Percentiles rank a stretch among this genome's conserved stretches.
Conservation (phyloP, 176 grass and related monocot species). For the Poa pratensis region DNA sequence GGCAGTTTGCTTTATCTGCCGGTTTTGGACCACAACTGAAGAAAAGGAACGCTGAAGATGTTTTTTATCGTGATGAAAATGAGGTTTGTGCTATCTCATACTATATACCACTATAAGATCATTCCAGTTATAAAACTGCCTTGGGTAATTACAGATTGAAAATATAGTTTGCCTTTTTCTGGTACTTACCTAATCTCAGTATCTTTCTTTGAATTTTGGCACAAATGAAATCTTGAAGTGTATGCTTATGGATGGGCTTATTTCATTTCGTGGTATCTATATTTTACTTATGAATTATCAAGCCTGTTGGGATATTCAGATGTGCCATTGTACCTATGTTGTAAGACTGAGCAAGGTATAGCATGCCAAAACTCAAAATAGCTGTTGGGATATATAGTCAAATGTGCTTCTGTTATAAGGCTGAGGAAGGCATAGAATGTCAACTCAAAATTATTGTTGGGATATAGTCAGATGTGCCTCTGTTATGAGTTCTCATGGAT, state of each 20-base stretch:
- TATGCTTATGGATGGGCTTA: slow-evolving; percentile 16
- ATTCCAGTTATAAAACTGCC: slow-evolving; percentile 29
- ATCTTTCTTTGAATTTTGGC: slow-evolving; percentile 10
- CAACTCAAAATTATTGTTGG: slow-evolving; percentile 2
- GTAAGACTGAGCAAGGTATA: neutral
- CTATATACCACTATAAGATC: neutral
- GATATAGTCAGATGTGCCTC: neutral
- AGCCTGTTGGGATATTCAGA: neutral
- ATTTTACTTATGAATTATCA: neutral
- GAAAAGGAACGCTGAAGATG: slow-evolving; percentile 68
- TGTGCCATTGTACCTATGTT: neutral
- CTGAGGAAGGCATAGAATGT: neutral
- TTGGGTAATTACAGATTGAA: neutral
- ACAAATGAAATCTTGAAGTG: slow-evolving; percentile 5
- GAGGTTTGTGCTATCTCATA: slow-evolving; percentile 60
- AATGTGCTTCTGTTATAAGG: neutral
- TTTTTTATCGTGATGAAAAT: slow-evolving; percentile 81
- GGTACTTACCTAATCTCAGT: neutral
- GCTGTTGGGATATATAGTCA: neutral
- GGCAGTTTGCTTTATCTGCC: slow-evolving; percentile 95
- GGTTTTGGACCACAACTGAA: slow-evolving; percentile 93
- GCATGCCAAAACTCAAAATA: slow-evolving; percentile 24
- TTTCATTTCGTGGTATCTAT: neutral
- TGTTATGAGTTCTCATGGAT: slow-evolving; percentile 29
- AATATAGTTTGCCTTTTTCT: slow-evolving; percentile 32